Conservation (phyloP, 2,329 filamentous ascomycete species). For the Zymoseptoria crescenta region DNA sequence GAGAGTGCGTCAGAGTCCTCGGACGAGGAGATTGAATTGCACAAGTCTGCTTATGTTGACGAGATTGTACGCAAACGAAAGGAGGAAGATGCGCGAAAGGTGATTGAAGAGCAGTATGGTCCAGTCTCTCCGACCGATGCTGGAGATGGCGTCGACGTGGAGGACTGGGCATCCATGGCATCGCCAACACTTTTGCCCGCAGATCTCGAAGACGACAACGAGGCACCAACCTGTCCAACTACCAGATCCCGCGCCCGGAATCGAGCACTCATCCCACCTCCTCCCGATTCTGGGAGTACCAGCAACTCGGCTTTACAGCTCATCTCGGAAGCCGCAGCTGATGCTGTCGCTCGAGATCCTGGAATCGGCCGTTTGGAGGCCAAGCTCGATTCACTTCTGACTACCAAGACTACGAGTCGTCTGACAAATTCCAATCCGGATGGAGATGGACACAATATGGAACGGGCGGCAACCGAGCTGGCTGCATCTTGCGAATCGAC, state of each 20-base stretch:
- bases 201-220: neutral
- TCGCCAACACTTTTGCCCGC: neutral
- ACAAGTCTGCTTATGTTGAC: conserved; percentile 8
- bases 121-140: conserved; percentile 4
- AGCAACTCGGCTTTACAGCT: conserved; percentile 2
- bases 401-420: neutral
- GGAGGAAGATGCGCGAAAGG: conserved; percentile 2
- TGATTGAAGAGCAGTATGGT: conserved; percentile 7
- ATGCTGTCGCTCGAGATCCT: conserved; percentile 7
- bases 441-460: neutral
- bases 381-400: conserved; percentile 9
- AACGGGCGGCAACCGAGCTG: conserved; percentile 1
- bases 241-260: neutral
- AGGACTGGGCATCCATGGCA: neutral
- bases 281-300: conserved; percentile 1
- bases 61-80: conserved; percentile 7
- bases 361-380: conserved; percentile 9
- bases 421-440: neutral
- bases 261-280: conserved; percentile 1
- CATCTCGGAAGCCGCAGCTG: conserved; percentile 6
- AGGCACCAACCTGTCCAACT: neutral
- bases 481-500: conserved; percentile 3
- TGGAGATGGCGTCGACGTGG: conserved; percentile 2
- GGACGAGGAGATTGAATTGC: conserved; percentile 1
- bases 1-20: conserved; percentile 1